Base-by-base conservation (phyloP, 352 stramenopile genomes). In the Pythium sp. region DNA sequence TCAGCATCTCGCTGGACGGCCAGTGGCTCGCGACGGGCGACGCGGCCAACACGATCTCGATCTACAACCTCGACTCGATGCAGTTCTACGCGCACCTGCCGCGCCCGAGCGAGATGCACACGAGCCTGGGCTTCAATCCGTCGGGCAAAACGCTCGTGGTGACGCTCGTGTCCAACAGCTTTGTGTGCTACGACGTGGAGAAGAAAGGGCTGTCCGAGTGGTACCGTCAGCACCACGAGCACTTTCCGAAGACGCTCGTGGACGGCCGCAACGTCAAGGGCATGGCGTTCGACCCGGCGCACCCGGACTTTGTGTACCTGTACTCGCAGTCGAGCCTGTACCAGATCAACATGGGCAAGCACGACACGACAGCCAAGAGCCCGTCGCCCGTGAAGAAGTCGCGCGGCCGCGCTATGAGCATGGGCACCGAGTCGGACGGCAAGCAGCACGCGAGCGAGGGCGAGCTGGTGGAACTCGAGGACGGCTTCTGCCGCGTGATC, bases 21-120 rank as follows among this genome's bases (percentile, higher is more conserved):
- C 87, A 95, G 64, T 95, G 87, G 87, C 84, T 95, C 58, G 85
- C 77, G 14, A 82, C 77, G 9, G 86, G 82, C 26, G 86, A 93
- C 67, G 76, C 78, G 5, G 67, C 70, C 18, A 95, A 95, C 77
- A 79, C 85, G 62, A 69, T 95, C 30, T 77, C 80, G 55, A 75
- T 95, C 36, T 95, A 92, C 78, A 93, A 95, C 68, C 76, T 95
- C 28, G 87, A 95, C 79, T 90, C 87, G 70, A 93, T 95, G 87
- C 81, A 90, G 73, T 87, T 89, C 53, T 91, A 92, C 72, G 81
- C 74, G 64, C 80, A 90, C 56, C 62, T 93, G 62, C 86, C 85
- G 53, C 76, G 72, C 0, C 82, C 87, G 9, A 75, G 69, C 34
- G 84, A 89, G 51, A 94, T 92, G 81, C 83, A 92, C 75, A 92